Base-by-base conservation (phyloP, 371 early-diverging fungal species). In the Basidiobolus meristosporus region DNA sequence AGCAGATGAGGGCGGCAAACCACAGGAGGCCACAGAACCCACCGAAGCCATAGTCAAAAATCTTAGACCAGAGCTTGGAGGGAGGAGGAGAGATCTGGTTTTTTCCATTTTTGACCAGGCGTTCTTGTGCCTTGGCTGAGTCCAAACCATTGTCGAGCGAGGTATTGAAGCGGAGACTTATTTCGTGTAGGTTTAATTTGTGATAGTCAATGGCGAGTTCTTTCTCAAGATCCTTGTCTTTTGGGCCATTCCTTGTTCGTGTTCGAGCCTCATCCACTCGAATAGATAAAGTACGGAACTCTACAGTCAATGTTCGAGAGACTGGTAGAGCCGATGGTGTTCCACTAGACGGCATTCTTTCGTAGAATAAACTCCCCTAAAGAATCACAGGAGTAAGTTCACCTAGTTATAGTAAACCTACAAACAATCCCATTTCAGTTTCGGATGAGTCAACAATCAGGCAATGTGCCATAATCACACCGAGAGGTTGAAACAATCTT, bases 1-100 rank as follows among this genome's bases (percentile, higher is more conserved):
- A 43, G 14, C 17, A 16, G 6, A 62, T 56, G 14, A 62, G 52
- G 44, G 56, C 51, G 14, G 57, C 57, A 38, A 62, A 37, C 62
- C 62, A 62, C 14, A 62, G 34, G 15, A 57, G 31, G 38, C 47
- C 40, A 38, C 57, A 57, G 31, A 62, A 62, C 4, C 62, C 62
- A 39, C 62, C 62, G 46, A 62, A 56, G 32, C 53, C 50, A 16
- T 59, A 62, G 6, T 7, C 78, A 7, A 43, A 11, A 44, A 58
- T 57, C 39, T 66, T 62, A 34, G 50, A 61, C 4, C 57, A 59
- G n/a, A n/a, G n/a, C n/a, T n/a, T n/a, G n/a, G n/a, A n/a, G n/a
- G n/a, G n/a, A 31, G 66, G 66, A 1, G 56, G 55, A 10, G 57
- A 54, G 26, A 70, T 53, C 0, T 44, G 34, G 32, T 73, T 70